Conservation (phyloP, 768 basidiomycete genomes). For the Lyophyllum atratum region DNA sequence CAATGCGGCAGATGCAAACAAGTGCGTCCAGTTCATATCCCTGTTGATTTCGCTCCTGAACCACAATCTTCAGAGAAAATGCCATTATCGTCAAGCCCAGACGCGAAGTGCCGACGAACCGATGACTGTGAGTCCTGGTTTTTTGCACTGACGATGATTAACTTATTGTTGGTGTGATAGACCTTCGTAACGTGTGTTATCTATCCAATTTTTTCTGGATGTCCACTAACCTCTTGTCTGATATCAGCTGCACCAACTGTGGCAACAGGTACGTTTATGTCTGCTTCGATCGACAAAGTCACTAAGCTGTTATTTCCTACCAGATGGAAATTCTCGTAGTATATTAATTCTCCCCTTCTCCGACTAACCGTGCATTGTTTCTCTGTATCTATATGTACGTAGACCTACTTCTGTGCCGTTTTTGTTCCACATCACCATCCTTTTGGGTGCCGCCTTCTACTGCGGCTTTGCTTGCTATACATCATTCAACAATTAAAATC, state of each 20-base stretch:
- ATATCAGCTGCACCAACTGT: slow-evolving; percentile 21
- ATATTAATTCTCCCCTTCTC: background rate
- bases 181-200: slow-evolving; percentile 82
- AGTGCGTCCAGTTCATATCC: slow-evolving; percentile 34
- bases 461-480: background rate
- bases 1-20: slow-evolving; percentile 95
- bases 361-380: background rate
- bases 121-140: slow-evolving; percentile 75
- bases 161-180: slow-evolving; percentile 32
- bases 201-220: background rate
- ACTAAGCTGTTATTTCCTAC: background rate
- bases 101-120: slow-evolving; percentile 98
- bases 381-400: background rate
- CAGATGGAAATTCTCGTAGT: slow-evolving; percentile 45
- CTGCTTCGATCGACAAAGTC: background rate
- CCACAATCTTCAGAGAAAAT: slow-evolving; percentile 59
- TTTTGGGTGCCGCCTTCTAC: background rate
- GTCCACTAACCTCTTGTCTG: slow-evolving; percentile 4
- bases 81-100: slow-evolving; percentile 93
- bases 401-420: background rate
- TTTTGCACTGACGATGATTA: background rate
- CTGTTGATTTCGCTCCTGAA: background rate
- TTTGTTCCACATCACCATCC: background rate
- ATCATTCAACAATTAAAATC: background rate
- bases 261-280: slow-evolving; percentile 31